Conservation (phyloP, 495 filamentous ascomycete genomes). For the Echria macrotheca region DNA sequence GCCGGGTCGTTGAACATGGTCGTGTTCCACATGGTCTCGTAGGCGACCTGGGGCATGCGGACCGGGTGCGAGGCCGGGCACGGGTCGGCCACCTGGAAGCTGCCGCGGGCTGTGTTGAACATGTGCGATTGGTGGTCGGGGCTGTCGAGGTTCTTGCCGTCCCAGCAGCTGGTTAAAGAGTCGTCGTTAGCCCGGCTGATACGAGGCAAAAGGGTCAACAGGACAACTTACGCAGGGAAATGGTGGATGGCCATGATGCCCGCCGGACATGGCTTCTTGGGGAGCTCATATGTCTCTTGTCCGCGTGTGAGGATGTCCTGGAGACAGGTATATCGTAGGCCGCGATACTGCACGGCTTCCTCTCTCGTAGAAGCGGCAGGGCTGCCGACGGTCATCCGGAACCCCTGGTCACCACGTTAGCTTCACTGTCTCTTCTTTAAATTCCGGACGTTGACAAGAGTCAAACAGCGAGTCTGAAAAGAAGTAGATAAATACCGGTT, state of each 20-base stretch:
- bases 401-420: conserved; percentile 29
- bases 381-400: conserved; percentile 46
- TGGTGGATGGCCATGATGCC: conserved; percentile 45
- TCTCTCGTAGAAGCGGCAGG: conserved; percentile 20
- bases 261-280: conserved; percentile 33
- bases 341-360: conserved; percentile 27
- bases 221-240: conserved; percentile 30
- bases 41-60: conserved; percentile 39
- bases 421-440: background rate
- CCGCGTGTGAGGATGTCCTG: conserved; percentile 27
- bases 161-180: conserved; percentile 39
- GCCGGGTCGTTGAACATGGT: conserved; percentile 34
- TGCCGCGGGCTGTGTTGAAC: conserved; percentile 31
- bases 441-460: conserved; percentile 3
- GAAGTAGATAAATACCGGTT: no score
- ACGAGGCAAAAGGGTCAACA: background rate
- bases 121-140: conserved; percentile 48
- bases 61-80: conserved; percentile 43
- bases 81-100: conserved; percentile 30
- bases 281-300: conserved; percentile 36
- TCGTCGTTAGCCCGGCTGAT: no score
- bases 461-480: no score
- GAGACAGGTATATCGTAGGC: conserved; percentile 41
- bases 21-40: conserved; percentile 44
- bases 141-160: conserved; percentile 49